Percentiles rank a stretch among this genome's conserved stretches.
Evolutionary conservation across 768 basidiomycete species (phyloP).

Genomic region (Xerocomus potaroensis): DNA sequence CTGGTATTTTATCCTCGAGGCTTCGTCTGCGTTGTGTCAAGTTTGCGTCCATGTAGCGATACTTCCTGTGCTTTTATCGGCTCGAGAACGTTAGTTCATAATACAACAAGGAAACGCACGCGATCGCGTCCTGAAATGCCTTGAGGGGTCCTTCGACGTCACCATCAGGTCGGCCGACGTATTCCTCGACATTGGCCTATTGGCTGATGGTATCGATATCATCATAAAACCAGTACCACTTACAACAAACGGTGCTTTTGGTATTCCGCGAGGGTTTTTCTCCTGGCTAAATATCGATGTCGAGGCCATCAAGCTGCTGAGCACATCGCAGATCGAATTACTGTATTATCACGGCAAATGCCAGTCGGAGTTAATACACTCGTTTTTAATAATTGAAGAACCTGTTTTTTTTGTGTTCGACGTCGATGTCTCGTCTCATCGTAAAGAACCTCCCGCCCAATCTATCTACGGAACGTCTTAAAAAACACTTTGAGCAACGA

Average conservation of each 20-base stretch:
- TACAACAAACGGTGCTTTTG: slow-evolving; percentile 93
- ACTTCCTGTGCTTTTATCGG: slow-evolving; percentile 66
- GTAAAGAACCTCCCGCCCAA: slow-evolving; percentile 77
- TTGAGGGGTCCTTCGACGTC: slow-evolving; percentile 76
- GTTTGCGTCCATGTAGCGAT: slow-evolving; percentile 95
- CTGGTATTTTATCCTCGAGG: slow-evolving; percentile 93
- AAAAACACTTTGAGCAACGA: slow-evolving; percentile 62
- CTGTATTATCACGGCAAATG: slow-evolving; percentile 15
- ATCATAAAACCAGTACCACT: slow-evolving; percentile 24
- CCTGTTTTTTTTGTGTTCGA: background rate
- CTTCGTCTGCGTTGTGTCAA: slow-evolving; percentile 71
- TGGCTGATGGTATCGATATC: background rate
- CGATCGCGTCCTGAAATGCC: slow-evolving; percentile 86
- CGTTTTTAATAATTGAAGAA: too few relatives aligned
- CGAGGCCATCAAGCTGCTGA: slow-evolving; percentile 18
- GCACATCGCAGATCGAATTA: too few relatives aligned
- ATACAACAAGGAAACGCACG: slow-evolving; percentile 51
- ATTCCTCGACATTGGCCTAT: slow-evolving; percentile 84
- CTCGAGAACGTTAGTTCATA: slow-evolving; percentile 12
- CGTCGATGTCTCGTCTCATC: slow-evolving; percentile 74
- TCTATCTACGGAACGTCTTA: slow-evolving; percentile 58
- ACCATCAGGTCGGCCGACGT: slow-evolving; percentile 73
- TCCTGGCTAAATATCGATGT: slow-evolving; percentile 35
- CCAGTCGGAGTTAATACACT: slow-evolving; percentile 27
- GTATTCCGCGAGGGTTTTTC: slow-evolving; percentile 90